Base-by-base conservation (phyloP, 2,329 filamentous ascomycete species). In the Emydomyces testavorans region DNA sequence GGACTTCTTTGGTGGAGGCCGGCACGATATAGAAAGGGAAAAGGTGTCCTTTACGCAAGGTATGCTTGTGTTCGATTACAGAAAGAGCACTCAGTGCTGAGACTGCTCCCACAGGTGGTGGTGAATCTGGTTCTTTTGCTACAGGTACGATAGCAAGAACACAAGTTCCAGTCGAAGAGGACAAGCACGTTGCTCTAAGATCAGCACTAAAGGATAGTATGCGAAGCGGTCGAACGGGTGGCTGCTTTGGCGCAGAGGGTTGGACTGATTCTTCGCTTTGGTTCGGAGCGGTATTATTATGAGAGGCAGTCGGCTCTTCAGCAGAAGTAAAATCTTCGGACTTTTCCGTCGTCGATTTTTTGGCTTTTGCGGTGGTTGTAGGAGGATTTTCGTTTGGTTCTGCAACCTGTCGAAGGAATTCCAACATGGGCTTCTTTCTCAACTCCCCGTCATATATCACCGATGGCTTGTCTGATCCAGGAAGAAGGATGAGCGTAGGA, bases 21-120 rank as follows among this genome's bases (percentile, higher is more conserved):
- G 85, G 77, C 0, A 96, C 72, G 42, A 81, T 79, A 62, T 83
- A 90, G 66, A 94, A 83, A 20, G 89, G 87, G 71, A 96, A 94
- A 1, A 89, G 69, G 49, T 81, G 79, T 26, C 77, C 77, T 46
- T 80, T 73, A 41, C 74, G 74, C 54, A 79, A 71, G 28, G 76
- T 70, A 60, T 94, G 79, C 67, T 89, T 93, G 64, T 83, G 77
- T 45, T 82, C 78, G 47, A 95, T 75, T 47, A 88, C 78, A 1
- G 83, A 78, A 2, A 95, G 73, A 21, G 76, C 78, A 16, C 68
- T 63, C 2, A 89, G 69, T 15, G 75, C 80, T 55, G 76, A 71
- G n/a, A 66, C 63, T 8, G 65, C 67, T 10, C 61, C 44, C 1
- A 62, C 60, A 16, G 67, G 56, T 6, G 66, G 59, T 48, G 73